Base-by-base conservation (phyloP, 345 rosid genomes). In the Durio zibethinus region DNA sequence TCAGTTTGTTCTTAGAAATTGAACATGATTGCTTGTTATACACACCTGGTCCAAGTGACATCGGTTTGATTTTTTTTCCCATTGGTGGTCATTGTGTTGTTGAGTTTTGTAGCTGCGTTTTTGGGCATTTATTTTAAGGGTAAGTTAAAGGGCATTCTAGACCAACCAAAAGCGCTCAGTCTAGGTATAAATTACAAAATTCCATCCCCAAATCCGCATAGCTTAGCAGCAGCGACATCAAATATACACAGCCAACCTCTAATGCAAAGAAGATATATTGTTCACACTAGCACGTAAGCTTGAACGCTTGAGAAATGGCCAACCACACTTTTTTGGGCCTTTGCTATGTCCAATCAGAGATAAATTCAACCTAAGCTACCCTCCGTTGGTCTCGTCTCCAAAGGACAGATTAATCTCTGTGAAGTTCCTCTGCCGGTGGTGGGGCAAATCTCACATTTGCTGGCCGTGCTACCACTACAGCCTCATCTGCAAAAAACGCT, bases 401-500 rank as follows among this genome's bases (percentile, higher is more conserved):
- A 25, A 57, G 25, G 60, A 31, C 62, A 43, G 68, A 70, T 85
- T 84, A 90, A 79, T 89, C 94, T 85, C 83, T 87, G 87, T 87
- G 94, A 77, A 88, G 52, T 73, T 92, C 95, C 67, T 90, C 91
- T 0, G 83, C 91, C 20, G 94, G 89, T 25, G 90, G 93, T 38
- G 90, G 89, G 21, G 92, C 98, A 53, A 96, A 93, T 82, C 99
- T 88, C 73, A 90, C 88, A 53, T 91, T 87, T 77, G 86, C 92
- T 21, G 97, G 93, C 72, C 85, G 88, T 12, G 97, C 97, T 43
- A 91, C 92, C 60, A 93, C 86, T 0, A 93, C 98, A 42, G 88
- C 77, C 10, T 96, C 99, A 73, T 96, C 99, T 0, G 98, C 94
- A 40, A 96, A 96, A 25, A 96, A 63, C 7, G 90, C 88, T 78